Conservation (phyloP, 2,329 filamentous ascomycete species). For the Clathrospora elynae region DNA sequence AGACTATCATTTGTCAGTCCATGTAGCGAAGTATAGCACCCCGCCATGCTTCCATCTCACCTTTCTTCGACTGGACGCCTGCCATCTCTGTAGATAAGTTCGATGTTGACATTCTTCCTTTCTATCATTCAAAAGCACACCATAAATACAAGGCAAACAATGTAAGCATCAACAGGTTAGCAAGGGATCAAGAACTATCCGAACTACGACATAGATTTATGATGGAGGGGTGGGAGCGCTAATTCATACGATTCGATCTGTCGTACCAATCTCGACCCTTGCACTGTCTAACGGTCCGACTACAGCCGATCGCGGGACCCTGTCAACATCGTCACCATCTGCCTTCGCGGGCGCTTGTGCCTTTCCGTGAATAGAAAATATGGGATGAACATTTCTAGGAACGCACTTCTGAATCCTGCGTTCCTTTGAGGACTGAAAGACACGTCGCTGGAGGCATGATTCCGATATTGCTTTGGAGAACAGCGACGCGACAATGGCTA, state of each 20-base stretch:
- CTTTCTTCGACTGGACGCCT: constrained; percentile 47
- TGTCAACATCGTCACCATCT: constrained; percentile 41
- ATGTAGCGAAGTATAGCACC: constrained; percentile 6
- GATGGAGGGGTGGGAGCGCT: constrained; percentile 22
- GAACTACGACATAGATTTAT: constrained; percentile 6
- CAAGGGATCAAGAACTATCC: not conserved
- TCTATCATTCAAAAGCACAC: constrained; percentile 1
- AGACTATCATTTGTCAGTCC: constrained; percentile 61
- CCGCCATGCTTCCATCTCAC: constrained; percentile 22
- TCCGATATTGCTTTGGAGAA: constrained; percentile 9
- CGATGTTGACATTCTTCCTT: constrained; percentile 5
- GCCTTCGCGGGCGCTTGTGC: constrained; percentile 40
- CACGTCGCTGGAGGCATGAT: too few species aligned
- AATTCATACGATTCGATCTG: constrained; percentile 13
- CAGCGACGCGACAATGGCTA: constrained; percentile 39
- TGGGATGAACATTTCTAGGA: not conserved
- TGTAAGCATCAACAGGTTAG: constrained; percentile 3
- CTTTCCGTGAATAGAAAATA: constrained; percentile 38
- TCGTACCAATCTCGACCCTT: constrained; percentile 10
- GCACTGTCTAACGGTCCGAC: constrained; percentile 6
- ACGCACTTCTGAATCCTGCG: too few species aligned
- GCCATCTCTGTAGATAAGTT: constrained; percentile 14
- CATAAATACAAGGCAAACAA: not conserved
- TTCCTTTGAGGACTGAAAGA: too few species aligned
- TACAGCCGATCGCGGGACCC: constrained; percentile 32